Conservation (phyloP, 257 asterid species). For the Primulina huaijiensis region DNA sequence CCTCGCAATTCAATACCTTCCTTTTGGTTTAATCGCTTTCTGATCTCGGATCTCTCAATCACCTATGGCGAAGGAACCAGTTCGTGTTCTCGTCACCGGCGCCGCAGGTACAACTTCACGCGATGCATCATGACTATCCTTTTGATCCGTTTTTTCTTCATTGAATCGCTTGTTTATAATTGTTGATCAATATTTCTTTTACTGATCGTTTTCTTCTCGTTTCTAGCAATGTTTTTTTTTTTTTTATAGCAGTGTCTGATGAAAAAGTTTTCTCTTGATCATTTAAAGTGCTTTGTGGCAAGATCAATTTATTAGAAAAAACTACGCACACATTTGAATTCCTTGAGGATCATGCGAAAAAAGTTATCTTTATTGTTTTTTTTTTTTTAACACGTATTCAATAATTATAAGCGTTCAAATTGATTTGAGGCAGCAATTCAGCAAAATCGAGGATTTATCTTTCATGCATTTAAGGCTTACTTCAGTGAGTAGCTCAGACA, state of each 20-base stretch:
- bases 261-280: neutral
- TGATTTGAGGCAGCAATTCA: neutral
- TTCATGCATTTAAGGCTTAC: neutral
- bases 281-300: neutral
- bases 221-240: too few species aligned
- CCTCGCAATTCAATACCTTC: too few species aligned
- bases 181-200: neutral
- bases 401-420: too few species aligned
- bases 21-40: neutral
- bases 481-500: neutral
- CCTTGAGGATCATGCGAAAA: neutral
- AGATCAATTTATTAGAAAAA: too few species aligned
- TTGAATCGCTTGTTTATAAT: neutral
- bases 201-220: neutral
- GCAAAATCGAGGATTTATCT: neutral
- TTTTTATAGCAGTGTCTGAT: neutral
- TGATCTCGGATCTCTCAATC: slow-evolving; percentile 8
- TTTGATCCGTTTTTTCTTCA: neutral
- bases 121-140: neutral
- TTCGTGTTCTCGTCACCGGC: slow-evolving; percentile 44
- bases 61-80: slow-evolving; percentile 36
- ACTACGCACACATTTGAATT: too few species aligned
- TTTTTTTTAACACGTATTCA: neutral
- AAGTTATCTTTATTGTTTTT: too few species aligned
- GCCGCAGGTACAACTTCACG: slow-evolving; percentile 34